Evolutionary conservation across 306 rosid genomes (phyloP), one percentile per base, ranked within the genome.

Genomic region (Fragaria ananassa): DNA sequence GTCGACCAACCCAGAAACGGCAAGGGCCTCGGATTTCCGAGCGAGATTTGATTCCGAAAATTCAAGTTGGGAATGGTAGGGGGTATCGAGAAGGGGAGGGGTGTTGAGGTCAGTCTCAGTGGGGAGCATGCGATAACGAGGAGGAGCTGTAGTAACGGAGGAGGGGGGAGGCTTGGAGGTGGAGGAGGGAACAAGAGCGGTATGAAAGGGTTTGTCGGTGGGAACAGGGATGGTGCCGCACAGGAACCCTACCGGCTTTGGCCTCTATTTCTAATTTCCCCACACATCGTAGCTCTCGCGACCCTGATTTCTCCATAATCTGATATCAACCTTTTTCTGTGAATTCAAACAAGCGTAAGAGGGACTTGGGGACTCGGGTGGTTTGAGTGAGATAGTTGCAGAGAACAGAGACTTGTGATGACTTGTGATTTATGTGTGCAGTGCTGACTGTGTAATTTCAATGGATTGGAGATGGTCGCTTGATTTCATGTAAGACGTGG

Each of bases 211-310:
- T 71, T 90, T 87, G 67, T 94, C 98, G 5, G 98, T 94, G 50
- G 98, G 93, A 74, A 94, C 97, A 7, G 96, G 97, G 63, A 94
- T 94, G 14, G 98, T 92, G 54, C 98, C 98, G 74, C 96, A 91
- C 58, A 94, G 93, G 81, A 94, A 94, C 3, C 93, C 96, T 0
- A 88, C 92, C 19, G 98, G 96, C 76, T 94, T 91, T 0, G 98
- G 95, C 54, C 81, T 85, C 95, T 66, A 94, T 87, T 83, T 92
- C 96, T 79, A 94, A 37, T 17, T 87, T 94, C 70, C 98, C 97
- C 0, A 94, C 89, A 77, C 98, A 94, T 68, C 90, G 90, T 35
- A 90, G 90, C 72, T 94, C 98, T 14, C 87, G 78, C 46, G 91
- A 87, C 75, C 81, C 34, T 4, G 34, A 31, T 31, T 31, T 31